Base-by-base conservation (phyloP, 2,329 filamentous ascomycete species). In the Mycosphaerella sp. region DNA sequence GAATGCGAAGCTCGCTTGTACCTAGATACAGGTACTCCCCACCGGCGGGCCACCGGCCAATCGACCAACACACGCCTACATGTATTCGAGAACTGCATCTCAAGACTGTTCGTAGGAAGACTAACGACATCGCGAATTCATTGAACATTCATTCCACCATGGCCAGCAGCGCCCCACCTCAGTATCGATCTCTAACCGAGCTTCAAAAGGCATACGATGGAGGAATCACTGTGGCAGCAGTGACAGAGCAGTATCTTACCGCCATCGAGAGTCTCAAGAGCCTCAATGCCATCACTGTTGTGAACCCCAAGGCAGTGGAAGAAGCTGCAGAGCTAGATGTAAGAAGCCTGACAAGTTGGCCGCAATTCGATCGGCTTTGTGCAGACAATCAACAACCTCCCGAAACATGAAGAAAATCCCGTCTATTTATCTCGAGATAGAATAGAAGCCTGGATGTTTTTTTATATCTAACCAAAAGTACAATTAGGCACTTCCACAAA, bases 281-380 rank as follows among this genome's bases (percentile, higher is more conserved):
- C n/a, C 39, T 62, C 10, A 62, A 62, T 45, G 60, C 60, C n/a
- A 34, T 61, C 9, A 59, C 53, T 18, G 43, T 30, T 7, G 44
- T 58, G 47, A 61, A 61, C 41, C 27, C 40, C 4, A 54, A 55
- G 16, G 57, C 54, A 9, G 16, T 61, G 3, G 40, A 54, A 32
- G 52, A 60, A 10, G 59, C 60, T 9, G 36, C 54, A 30, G 25
- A 45, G 39, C 52, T 62, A 7, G 59, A 61, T 41, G 54, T 53
- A 40, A 36, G 52, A 40, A 36, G 52, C 49, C 13, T 35, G n/a
- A 16, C 21, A 25, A 25, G 21, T 25, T 6, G 21, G 21, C 21
- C 21, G 21, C 7, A 6, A 6, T 21, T 21, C 21, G 21, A 21
- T 21, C 21, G 21, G 21, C 21, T 4, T 4, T 4, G 21, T 21